These are phyloP conservation scores for Xylariaceae sp. DNA, from an alignment of 2,329 filamentous ascomycete species.

Conservation along the genomic window DNA sequence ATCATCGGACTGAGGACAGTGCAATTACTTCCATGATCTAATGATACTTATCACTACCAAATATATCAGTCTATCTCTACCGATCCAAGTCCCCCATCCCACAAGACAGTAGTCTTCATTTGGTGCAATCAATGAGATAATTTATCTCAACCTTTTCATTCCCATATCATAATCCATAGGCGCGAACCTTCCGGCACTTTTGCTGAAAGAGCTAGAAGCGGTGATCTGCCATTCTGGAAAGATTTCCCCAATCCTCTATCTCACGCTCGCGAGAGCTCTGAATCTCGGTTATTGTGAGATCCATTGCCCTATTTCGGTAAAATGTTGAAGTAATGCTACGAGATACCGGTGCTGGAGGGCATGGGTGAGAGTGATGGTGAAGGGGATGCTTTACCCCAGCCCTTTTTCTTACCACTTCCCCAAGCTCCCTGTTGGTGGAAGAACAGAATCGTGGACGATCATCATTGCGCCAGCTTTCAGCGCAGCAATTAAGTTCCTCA, in stretches of 20 bases:
- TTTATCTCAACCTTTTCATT: not conserved
- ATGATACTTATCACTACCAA: too few species aligned
- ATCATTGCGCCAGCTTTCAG: conserved; percentile 32
- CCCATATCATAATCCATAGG: not conserved
- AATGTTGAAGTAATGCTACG: not conserved
- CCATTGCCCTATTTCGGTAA: not conserved
- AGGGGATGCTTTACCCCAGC: not conserved
- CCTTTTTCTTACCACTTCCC: not conserved
- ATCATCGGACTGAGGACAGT: too few species aligned
- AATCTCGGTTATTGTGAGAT: not conserved
- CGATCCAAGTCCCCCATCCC: too few species aligned
- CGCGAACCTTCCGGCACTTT: not conserved
- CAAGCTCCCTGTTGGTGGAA: not conserved
- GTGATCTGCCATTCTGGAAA: not conserved
- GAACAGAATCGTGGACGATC: conserved; percentile 6
- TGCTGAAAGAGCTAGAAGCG: not conserved
- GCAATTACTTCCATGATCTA: too few species aligned
- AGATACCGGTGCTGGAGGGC: not conserved
- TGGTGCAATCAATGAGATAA: too few species aligned
- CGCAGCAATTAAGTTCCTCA: conserved; percentile 2
- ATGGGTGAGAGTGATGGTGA: not conserved
- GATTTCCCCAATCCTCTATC: not conserved
- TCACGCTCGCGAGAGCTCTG: not conserved
- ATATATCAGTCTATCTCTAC: too few species aligned
- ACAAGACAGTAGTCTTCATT: too few species aligned